Evolutionary conservation across 2,329 filamentous ascomycete genomes (phyloP), one percentile per base, ranked within the genome.

Genomic region (Aspergillus sp.): DNA sequence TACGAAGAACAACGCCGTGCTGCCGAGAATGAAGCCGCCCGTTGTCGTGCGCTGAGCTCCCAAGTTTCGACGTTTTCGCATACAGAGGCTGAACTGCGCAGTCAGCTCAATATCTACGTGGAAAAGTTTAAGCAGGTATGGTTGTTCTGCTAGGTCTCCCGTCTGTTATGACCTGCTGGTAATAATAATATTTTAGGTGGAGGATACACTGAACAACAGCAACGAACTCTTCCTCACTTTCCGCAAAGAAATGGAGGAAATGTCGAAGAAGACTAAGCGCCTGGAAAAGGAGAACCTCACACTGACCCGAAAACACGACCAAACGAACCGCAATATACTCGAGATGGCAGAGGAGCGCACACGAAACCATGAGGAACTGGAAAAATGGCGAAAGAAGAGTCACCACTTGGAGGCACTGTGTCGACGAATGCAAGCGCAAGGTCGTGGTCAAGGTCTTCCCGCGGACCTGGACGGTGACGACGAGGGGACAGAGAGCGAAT

Each of bases 71-170:
- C 90, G 2, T 96, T 97, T 67, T 93, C 90, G 32, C 93, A 95
- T 70, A 97, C 91, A 7, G 93, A 98, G 71, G 86, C 88, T 13
- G 91, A 97, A 69, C 78, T 98, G 47, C 79, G 93, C 51, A 94
- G 88, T 60, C 93, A 98, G 70, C 82, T 98, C 60, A 97, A 96
- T 67, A 91, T 96, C 60, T 98, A 98, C 62, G 91, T 96, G 22
- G 93, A 98, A 67, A 98, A 97, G 74, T 97, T 97, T 74, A 97
- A 97, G 76, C 93, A 98, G 87, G 91, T 95, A 81, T 70, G 80
- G 68, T 47, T 54, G 17, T 33, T 38, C 41, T 25, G 25, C 43
- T 47, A 49, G 48, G 46, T 57, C 55, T 30, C 25, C 49, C 49
- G 17, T 39, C 7, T 19, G 15, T 51, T 53, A 53, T 50, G 54